These are phyloP conservation scores for Cucurbita moschata DNA, from an alignment of 306 rosid genomes.

Conservation along the genomic window DNA sequence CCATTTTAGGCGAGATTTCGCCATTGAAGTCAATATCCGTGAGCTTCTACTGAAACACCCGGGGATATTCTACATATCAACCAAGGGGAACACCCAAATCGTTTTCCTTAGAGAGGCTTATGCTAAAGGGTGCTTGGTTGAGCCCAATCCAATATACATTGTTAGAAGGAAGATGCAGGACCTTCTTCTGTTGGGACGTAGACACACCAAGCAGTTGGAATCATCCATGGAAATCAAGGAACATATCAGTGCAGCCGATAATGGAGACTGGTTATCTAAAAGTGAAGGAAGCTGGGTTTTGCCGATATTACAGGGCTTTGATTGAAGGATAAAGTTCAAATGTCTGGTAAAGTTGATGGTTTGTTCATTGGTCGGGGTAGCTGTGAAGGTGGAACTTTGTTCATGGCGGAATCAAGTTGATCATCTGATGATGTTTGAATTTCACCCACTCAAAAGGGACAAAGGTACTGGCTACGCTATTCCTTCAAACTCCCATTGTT, in stretches of 20 bases:
- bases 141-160: slow-evolving; percentile 31
- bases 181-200: slow-evolving; percentile 36
- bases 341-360: not conserved
- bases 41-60: slow-evolving; percentile 49
- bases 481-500: not conserved
- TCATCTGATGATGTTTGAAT: not conserved
- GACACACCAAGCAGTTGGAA: slow-evolving; percentile 29
- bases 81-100: slow-evolving; percentile 38
- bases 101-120: slow-evolving; percentile 69
- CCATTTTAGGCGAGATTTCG: slow-evolving; percentile 53
- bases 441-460: not conserved
- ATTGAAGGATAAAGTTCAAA: slow-evolving; percentile 5
- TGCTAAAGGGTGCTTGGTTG: slow-evolving; percentile 36
- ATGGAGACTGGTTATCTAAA: slow-evolving; percentile 15
- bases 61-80: slow-evolving; percentile 69
- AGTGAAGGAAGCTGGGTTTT: slow-evolving; percentile 49
- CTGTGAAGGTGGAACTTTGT: not conserved
- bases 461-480: not conserved
- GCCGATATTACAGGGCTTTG: slow-evolving; percentile 40
- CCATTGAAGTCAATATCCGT: slow-evolving; percentile 38
- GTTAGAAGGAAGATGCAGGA: slow-evolving; percentile 51
- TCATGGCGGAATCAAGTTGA: not conserved
- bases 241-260: slow-evolving; percentile 8
- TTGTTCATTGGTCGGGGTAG: not conserved
- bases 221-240: slow-evolving; percentile 14